Base-by-base conservation (phyloP, 768 basidiomycete species). In the Gymnopilus dilepis region DNA sequence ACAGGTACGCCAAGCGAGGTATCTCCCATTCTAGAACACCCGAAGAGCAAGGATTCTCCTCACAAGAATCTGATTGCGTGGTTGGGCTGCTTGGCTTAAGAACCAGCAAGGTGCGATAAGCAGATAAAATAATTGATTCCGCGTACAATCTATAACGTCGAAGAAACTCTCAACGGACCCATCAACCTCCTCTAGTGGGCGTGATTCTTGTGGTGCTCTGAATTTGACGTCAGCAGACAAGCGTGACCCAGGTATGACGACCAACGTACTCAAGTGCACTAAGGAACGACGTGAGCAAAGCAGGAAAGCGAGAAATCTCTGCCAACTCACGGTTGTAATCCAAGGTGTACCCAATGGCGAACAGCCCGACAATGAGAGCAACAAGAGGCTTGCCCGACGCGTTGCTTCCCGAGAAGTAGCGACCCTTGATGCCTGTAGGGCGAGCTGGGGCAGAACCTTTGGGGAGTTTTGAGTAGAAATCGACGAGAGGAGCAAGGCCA, bases 381-480 rank as follows among this genome's bases (percentile, higher is more conserved):
- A 87, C 84, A 41, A 92, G 69, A 21, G 92, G 92, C 43, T 78
- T 82, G 24, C 84, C 90, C 1, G 88, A 90, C 40, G 94, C 95
- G 75, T 94, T 97, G 78, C 87, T 86, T 64, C 94, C 95, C 67
- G 83, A 86, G 76, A 95, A 95, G 78, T 82, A 93, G 45, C 88
- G 82, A n/a, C 77, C 91, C 76, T 92, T 91, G 70, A 97, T 80
- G 21, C 94, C 92, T 57, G 77, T 77, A 56, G 82, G 79, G 19
- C 86, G 78, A 38, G 82, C 72, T 17, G 92, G 81, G 34, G 87
- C 85, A 40, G 86, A 80, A 47, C 96, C 96, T 76, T 98, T 98
- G 66, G 95, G 97, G 52, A 99, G 86, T 77, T 94, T 96, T 62
- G 92, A 95, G 83, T 99, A 99, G 79, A 97, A 98, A 67, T 94